Conservation (phyloP, 2,329 filamentous ascomycete genomes). For the Penicillium sp. region DNA sequence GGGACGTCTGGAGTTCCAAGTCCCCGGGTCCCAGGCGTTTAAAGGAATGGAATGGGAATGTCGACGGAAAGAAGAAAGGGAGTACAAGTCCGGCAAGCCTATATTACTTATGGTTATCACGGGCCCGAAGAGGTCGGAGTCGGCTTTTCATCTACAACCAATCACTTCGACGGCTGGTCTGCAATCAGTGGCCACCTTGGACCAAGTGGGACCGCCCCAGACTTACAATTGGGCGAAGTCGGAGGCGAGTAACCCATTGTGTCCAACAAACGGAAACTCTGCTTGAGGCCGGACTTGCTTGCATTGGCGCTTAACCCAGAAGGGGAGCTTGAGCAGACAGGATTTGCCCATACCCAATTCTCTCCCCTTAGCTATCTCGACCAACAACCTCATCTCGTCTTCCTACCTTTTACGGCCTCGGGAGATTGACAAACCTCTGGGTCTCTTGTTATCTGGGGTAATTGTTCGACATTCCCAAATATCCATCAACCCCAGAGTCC, state of each 20-base stretch:
- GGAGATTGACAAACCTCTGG: slow-evolving; percentile 2
- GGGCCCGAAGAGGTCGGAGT: slow-evolving; percentile 4
- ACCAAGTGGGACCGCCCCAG: slow-evolving; percentile 7
- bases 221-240: slow-evolving; percentile 15
- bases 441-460: not conserved
- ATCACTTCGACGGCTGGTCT: slow-evolving; percentile 4
- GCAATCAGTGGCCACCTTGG: slow-evolving; percentile 12
- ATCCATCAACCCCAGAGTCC: not conserved
- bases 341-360: slow-evolving; percentile 2
- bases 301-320: slow-evolving; percentile 31
- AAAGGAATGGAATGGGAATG: not conserved
- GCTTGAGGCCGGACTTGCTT: slow-evolving; percentile 6
- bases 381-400: not conserved
- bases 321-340: slow-evolving; percentile 40
- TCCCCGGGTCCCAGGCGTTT: not conserved
- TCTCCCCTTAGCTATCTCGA: not conserved
- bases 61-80: not conserved
- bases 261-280: slow-evolving; percentile 15
- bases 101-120: not conserved
- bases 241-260: slow-evolving; percentile 14
- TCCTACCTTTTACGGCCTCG: slow-evolving; percentile 6
- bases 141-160: slow-evolving; percentile 17
- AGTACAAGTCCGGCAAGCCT: not conserved
- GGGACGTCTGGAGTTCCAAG: not conserved
- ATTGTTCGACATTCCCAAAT: not conserved